A percentile compares a stretch with the other conserved stretches of the same genome.
Conservation (phyloP, 2,329 filamentous ascomycete genomes). For the Calonectria hongkongensis region DNA sequence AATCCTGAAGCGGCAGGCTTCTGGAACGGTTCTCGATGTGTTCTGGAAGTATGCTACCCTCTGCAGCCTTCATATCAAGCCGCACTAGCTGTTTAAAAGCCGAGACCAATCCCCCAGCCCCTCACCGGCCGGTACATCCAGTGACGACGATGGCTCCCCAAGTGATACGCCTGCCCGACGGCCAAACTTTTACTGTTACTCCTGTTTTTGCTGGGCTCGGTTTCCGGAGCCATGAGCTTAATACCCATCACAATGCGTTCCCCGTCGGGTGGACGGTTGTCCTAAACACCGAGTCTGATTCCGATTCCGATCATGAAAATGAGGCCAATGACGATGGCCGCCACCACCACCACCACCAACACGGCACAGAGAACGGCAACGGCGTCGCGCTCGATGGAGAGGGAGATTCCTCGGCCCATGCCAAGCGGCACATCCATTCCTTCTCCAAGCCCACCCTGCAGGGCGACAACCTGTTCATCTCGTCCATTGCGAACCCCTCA, state of each 20-base stretch:
- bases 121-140: slow-evolving; percentile 38
- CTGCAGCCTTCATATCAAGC: slow-evolving; percentile 38
- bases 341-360: slow-evolving; percentile 45
- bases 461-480: slow-evolving; percentile 91
- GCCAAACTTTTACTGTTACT: slow-evolving; percentile 86
- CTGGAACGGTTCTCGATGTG: slow-evolving; percentile 49
- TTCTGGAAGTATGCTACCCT: slow-evolving; percentile 49
- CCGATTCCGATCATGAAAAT: slow-evolving; percentile 49
- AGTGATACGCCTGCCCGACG: slow-evolving; percentile 87
- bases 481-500: slow-evolving; percentile 90
- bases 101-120: slow-evolving; percentile 50
- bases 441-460: slow-evolving; percentile 85
- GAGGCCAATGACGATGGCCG: slow-evolving; percentile 58
- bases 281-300: slow-evolving; percentile 77
- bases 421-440: slow-evolving; percentile 53
- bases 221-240: slow-evolving; percentile 89
- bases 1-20: slow-evolving; percentile 51
- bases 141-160: slow-evolving; percentile 60
- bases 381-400: slow-evolving; percentile 45
- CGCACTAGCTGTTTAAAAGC: slow-evolving; percentile 51
- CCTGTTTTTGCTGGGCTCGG: slow-evolving; percentile 94
- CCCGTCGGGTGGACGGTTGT: slow-evolving; percentile 94
- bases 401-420: slow-evolving; percentile 7
- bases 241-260: slow-evolving; percentile 80
- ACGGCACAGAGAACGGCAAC: slow-evolving; percentile 41